A percentile compares a stretch with the other conserved stretches of the same genome.
Evolutionary conservation across 768 basidiomycete genomes (phyloP).

Genomic region (Favolaschia claudopus): DNA sequence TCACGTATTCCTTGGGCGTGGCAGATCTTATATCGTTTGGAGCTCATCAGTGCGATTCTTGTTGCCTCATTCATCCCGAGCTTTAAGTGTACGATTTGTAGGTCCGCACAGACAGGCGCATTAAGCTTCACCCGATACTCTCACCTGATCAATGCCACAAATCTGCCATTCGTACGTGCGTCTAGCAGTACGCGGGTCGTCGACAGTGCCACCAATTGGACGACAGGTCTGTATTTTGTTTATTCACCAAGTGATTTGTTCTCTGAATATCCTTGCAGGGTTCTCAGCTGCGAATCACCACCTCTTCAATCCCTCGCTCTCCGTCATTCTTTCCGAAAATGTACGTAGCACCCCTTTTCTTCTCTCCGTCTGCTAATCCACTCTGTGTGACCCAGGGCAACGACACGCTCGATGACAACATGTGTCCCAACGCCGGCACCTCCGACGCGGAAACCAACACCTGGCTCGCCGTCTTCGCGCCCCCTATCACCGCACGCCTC

Average conservation of each 20-base stretch:
- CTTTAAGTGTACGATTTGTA: constrained; percentile 17
- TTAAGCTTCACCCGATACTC: constrained; percentile 51
- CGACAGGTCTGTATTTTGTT: constrained; percentile 51
- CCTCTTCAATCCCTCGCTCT: constrained; percentile 53
- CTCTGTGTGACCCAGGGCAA: constrained; percentile 53
- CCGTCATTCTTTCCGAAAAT: constrained; percentile 64
- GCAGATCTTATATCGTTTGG: constrained; percentile 74
- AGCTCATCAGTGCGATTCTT: constrained; percentile 63
- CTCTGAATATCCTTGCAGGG: constrained; percentile 53
- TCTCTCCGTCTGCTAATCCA: background rate
- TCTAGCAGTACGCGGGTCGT: constrained; percentile 66
- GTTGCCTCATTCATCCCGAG: background rate
- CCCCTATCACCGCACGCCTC: constrained; percentile 63
- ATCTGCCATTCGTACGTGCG: constrained; percentile 57
- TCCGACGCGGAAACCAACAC: constrained; percentile 49
- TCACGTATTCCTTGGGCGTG: constrained; percentile 63
- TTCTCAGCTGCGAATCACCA: constrained; percentile 62
- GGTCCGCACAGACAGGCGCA: constrained; percentile 46
- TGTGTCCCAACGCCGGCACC: constrained; percentile 66
- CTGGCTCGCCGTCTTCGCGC: constrained; percentile 66
- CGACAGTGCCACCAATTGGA: constrained; percentile 75
- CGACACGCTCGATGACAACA: constrained; percentile 70
- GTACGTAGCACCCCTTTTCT: constrained; percentile 44
- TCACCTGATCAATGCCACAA: constrained; percentile 41
- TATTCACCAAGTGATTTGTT: background rate